Evolutionary conservation across 805 yeast genomes (phyloP).

Genomic region (Spathaspora girioi): DNA sequence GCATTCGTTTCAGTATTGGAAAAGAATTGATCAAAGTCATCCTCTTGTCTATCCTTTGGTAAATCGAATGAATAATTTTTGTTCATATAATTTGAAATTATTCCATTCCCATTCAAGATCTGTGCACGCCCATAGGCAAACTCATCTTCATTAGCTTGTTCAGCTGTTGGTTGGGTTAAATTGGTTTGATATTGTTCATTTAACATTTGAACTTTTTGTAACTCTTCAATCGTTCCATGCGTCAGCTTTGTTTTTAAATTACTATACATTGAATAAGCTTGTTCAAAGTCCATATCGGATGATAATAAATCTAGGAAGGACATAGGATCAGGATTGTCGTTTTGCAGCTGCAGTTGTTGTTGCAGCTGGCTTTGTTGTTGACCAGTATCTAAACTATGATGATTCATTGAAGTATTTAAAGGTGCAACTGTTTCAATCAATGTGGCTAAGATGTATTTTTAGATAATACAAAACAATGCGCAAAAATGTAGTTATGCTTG

Average conservation of each 20-base stretch:
- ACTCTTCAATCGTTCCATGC: slow-evolving; percentile 29
- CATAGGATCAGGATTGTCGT: neutral
- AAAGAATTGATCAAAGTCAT: slow-evolving; percentile 28
- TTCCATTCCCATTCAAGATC: slow-evolving; percentile 4
- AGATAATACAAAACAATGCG: neutral
- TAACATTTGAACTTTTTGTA: slow-evolving; percentile 34
- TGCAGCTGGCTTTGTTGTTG: neutral
- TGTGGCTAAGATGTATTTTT: neutral
- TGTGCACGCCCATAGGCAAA: slow-evolving; percentile 6
- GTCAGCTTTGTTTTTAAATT: slow-evolving; percentile 37
- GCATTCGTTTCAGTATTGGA: slow-evolving; percentile 35
- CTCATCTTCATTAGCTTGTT: neutral
- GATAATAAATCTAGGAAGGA: slow-evolving; percentile 25
- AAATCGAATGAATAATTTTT: slow-evolving; percentile 14
- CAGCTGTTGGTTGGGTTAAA: neutral
- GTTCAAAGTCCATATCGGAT: slow-evolving; percentile 44
- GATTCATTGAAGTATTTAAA: neutral
- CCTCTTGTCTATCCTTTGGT: slow-evolving; percentile 21
- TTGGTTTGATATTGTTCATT: slow-evolving; percentile 14
- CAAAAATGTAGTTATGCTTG: no score
- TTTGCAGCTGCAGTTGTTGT: neutral
- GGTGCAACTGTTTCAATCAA: neutral
- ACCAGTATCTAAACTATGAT: neutral
- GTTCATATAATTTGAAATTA: neutral
- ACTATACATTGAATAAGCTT: slow-evolving; percentile 39